These are phyloP conservation scores for Penicillium paradoxum DNA, from an alignment of 495 filamentous ascomycete species.

Conservation along the genomic window DNA sequence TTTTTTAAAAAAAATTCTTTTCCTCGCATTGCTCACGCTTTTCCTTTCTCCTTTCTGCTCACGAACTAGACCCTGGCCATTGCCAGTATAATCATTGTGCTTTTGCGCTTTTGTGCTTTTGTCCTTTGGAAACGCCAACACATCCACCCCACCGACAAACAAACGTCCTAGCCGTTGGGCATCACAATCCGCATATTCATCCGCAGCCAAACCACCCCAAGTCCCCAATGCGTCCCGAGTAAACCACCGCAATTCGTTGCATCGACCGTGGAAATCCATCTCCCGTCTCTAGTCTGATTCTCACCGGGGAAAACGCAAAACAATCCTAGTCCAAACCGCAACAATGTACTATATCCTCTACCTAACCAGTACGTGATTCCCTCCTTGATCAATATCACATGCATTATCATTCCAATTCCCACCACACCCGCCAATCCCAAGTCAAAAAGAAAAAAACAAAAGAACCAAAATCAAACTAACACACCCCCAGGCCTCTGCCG, in stretches of 20 bases:
- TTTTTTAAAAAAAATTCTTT: not conserved
- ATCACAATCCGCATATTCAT: constrained; percentile 32
- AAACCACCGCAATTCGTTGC: constrained; percentile 28
- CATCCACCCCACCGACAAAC: not conserved
- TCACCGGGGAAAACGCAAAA: not conserved
- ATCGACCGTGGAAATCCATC: constrained; percentile 18
- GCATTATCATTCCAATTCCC: constrained; percentile 14
- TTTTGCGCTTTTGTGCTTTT: not conserved
- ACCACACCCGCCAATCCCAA: not conserved
- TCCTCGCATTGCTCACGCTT: not conserved
- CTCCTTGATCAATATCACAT: constrained; percentile 3
- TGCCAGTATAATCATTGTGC: not conserved
- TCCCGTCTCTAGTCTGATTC: constrained; percentile 20
- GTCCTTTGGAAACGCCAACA: not conserved
- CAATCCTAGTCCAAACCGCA: not conserved
- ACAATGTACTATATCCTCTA: constrained; percentile 67
- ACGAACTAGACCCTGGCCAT: not conserved
- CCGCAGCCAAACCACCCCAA: constrained; percentile 11
- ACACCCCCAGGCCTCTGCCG: constrained; percentile 76
- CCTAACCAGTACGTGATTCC: constrained; percentile 54
- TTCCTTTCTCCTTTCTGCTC: not conserved
- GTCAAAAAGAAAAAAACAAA: not conserved
- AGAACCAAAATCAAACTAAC: constrained; percentile 1
- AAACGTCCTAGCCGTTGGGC: constrained; percentile 24
- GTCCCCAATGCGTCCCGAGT: constrained; percentile 31